phyloP scores from a whole-genome alignment of 495 filamentous ascomycete species.

The Lasiosphaeriaceae sp. region DNA sequence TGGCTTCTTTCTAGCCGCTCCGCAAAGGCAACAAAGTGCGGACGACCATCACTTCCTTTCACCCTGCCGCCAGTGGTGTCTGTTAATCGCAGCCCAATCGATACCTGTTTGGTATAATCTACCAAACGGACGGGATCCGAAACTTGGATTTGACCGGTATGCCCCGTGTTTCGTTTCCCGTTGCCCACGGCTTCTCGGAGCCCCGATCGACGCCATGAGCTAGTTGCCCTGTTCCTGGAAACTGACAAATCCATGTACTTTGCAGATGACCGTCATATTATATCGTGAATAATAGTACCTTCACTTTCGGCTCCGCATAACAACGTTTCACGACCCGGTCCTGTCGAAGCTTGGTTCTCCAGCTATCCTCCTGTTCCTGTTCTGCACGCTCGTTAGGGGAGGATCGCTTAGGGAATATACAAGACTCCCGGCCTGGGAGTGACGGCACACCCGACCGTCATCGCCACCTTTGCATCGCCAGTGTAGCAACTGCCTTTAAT shows the following conservation, averaged over 20 bases:
- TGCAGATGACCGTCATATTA: not conserved
- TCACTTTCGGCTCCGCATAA: constrained; percentile 15
- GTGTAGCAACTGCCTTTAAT: constrained; percentile 4
- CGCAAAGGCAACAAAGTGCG: too few relatives aligned
- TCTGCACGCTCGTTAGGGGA: not conserved
- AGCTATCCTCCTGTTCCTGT: not conserved
- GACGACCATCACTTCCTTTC: too few relatives aligned
- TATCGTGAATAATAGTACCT: not conserved
- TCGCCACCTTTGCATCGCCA: not conserved
- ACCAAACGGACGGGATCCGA: constrained; percentile 1
- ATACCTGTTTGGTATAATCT: not conserved
- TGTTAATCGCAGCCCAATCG: not conserved
- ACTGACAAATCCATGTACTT: constrained; percentile 3
- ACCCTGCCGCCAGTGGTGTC: not conserved
- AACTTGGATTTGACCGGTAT: not conserved
- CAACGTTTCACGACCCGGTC: constrained; percentile 20
- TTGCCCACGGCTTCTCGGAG: not conserved
- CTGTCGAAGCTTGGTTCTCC: constrained; percentile 1
- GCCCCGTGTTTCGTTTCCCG: constrained; percentile 5
- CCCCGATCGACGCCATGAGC: not conserved
- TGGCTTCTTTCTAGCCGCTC: too few relatives aligned
- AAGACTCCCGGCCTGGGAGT: not conserved
- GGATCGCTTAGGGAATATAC: constrained; percentile 1
- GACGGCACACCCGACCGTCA: not conserved
- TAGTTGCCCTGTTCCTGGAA: not conserved